Evolutionary conservation across 257 asterid species (phyloP), one percentile per base, ranked within the genome.

Genomic region (Ehretia macrophylla): DNA sequence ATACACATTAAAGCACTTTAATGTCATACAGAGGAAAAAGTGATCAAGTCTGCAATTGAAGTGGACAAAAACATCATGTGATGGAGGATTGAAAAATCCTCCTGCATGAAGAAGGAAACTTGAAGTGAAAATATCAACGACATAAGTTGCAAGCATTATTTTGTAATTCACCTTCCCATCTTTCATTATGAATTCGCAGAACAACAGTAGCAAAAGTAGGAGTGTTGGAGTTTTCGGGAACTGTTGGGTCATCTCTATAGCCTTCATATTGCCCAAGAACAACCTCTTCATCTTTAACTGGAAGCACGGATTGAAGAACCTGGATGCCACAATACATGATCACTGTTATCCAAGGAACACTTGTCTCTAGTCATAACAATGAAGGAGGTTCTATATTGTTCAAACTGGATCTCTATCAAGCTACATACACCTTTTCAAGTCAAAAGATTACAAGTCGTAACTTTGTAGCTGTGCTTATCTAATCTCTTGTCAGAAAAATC

Each of bases 181-280:
- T 77, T 73, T 90, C 97, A 51, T 83, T 90, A 76, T 90, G 96
- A 60, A 90, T 68, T 44, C 81, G 87, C 64, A 90, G 71, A 69
- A 90, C 52, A 63, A 80, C 58, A 40, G 95, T 74, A 50, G 97
- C 96, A 61, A 90, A 86, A 69, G 97, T 90, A 64, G 97, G 97
- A 66, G 97, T 90, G 60, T 86, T 87, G 48, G 97, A 90, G 67
- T 81, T 71, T 63, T 84, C 73, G 47, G 99, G 97, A 75, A 93
- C 99, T 0, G 97, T 85, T 19, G 87, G 83, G 67, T 83, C 99
- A 62, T 87, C 97, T 66, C 63, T 85, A 66, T 93, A 85, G 64
- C 99, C 99, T 49, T 89, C 90, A 60, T 93, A 93, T 70, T 93
- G 97, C 64, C 99, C 99, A 59, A 93, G 81, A 71, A 93, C 96